Conservation (phyloP, 2,329 filamentous ascomycete genomes). For the Cadophora sp. region DNA sequence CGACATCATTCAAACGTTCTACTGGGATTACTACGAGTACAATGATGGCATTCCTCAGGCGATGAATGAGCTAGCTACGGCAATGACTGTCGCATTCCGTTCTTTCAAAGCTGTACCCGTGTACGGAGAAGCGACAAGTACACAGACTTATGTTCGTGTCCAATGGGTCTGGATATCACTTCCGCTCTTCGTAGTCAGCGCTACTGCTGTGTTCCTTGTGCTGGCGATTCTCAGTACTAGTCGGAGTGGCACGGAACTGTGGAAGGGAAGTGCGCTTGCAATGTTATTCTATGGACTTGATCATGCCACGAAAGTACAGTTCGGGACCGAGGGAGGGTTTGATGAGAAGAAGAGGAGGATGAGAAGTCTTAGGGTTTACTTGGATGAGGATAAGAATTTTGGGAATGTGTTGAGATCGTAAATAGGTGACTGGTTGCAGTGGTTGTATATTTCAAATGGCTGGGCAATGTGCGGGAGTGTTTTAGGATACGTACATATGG, state of each 20-base stretch:
- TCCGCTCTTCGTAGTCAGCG: conserved; percentile 44
- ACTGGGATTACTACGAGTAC: conserved; percentile 51
- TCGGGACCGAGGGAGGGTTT: conserved; percentile 5
- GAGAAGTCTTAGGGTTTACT: conserved; percentile 1
- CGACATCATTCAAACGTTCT: conserved; percentile 50
- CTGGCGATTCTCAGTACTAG: conserved; percentile 41
- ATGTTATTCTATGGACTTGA: conserved; percentile 49
- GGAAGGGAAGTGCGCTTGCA: conserved; percentile 49
- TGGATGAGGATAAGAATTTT: conserved; percentile 8
- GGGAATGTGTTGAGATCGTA: conserved; percentile 11
- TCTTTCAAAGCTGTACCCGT: conserved; percentile 42
- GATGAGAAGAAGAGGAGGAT: conserved; percentile 16
- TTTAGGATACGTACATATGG: too few species aligned
- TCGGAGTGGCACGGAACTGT: conserved; percentile 40
- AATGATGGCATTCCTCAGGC: conserved; percentile 45
- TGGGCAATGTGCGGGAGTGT: too few species aligned
- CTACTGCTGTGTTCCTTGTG: conserved; percentile 44
- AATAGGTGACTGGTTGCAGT: neutral
- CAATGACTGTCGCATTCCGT: conserved; percentile 48
- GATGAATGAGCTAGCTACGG: conserved; percentile 46
- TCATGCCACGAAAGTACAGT: conserved; percentile 22
- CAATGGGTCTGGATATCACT: conserved; percentile 48
- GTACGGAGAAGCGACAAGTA: conserved; percentile 41
- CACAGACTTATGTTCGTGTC: conserved; percentile 46
- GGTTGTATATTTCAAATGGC: too few species aligned